Conservation (phyloP, 163 green algal genomes). For the Botryococcus braunii region DNA sequence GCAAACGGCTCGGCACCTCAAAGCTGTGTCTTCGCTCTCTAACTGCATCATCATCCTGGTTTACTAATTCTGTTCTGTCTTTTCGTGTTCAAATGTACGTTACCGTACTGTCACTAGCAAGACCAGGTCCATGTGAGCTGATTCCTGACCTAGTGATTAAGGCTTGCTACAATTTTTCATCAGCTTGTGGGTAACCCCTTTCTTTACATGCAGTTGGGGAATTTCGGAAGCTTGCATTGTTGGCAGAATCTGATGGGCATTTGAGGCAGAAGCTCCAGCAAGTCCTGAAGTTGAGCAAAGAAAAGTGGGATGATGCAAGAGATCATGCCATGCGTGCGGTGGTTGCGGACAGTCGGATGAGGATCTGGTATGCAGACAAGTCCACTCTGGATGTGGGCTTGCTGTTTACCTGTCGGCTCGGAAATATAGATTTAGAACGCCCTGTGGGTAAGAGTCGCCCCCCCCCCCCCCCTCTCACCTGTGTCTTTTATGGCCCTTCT, state of each 20-base stretch:
- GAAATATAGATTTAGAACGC: constrained; percentile 66
- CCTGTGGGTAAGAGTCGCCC: constrained; percentile 43
- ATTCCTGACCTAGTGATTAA: too few relatives aligned
- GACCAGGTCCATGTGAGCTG: too few relatives aligned
- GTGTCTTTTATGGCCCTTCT: too few relatives aligned
- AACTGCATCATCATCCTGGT: too few relatives aligned
- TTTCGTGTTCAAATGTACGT: too few relatives aligned
- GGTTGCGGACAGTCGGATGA: constrained; percentile 72
- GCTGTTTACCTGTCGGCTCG: constrained; percentile 77
- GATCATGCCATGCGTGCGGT: constrained; percentile 78
- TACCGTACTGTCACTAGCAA: too few relatives aligned
- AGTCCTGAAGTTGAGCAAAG: constrained; percentile 83
- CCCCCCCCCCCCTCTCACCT: too few relatives aligned
- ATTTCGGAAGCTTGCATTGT: constrained; percentile 67
- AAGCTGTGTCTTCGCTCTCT: too few relatives aligned
- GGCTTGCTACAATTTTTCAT: too few relatives aligned
- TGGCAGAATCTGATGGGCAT: constrained; percentile 70
- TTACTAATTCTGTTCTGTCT: too few relatives aligned
- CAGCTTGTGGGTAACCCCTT: too few relatives aligned
- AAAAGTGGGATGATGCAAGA: constrained; percentile 87
- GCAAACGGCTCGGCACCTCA: too few relatives aligned
- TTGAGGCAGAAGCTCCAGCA: constrained; percentile 67
- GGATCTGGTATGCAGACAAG: constrained; percentile 75
- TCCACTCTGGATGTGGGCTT: constrained; percentile 58
- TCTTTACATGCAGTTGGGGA: constrained; percentile 51